Evolutionary conservation across 768 basidiomycete species (phyloP).

Genomic region (Trametes cubensis): DNA sequence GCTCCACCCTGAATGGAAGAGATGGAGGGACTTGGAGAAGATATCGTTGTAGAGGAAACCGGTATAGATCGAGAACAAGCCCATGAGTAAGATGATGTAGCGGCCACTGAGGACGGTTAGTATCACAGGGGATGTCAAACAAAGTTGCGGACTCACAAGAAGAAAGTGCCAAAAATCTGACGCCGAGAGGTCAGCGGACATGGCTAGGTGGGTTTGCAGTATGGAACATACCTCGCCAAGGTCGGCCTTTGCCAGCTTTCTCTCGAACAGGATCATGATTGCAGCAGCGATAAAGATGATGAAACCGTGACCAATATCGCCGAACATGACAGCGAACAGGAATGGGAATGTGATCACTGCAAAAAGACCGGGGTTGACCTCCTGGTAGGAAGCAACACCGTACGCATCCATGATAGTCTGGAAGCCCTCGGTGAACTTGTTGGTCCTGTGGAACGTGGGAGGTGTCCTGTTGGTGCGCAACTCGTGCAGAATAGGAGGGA

Average conservation of each 20-base stretch:
- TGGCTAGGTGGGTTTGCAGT: neutral
- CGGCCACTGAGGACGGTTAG: conserved; percentile 66
- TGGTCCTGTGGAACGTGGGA: conserved; percentile 92
- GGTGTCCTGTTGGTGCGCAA: conserved; percentile 88
- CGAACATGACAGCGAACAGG: conserved; percentile 99
- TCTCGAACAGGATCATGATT: conserved; percentile 88
- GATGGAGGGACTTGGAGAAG: conserved; percentile 88
- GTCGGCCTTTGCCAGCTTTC: conserved; percentile 69
- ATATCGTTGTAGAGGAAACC: conserved; percentile 99
- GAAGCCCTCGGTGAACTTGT: conserved; percentile 96
- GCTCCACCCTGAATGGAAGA: conserved; percentile 89
- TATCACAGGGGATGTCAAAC: conserved; percentile 25
- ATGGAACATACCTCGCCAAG: conserved; percentile 66
- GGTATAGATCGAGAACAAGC: conserved; percentile 94
- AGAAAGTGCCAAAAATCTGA: conserved; percentile 86
- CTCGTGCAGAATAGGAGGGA: conserved; percentile 92
- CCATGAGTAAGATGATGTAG: conserved; percentile 98
- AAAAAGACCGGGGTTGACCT: conserved; percentile 95
- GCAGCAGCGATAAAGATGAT: conserved; percentile 77
- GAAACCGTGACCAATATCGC: conserved; percentile 94
- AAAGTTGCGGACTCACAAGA: conserved; percentile 68
- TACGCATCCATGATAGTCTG: conserved; percentile 99
- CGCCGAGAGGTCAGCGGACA: conserved; percentile 1
- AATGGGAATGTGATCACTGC: conserved; percentile 95
- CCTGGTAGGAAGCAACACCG: conserved; percentile 92